Percentiles rank a stretch among this genome's conserved stretches.
Conservation (phyloP, 2,329 filamentous ascomycete species). For the Trichoderma sp. region DNA sequence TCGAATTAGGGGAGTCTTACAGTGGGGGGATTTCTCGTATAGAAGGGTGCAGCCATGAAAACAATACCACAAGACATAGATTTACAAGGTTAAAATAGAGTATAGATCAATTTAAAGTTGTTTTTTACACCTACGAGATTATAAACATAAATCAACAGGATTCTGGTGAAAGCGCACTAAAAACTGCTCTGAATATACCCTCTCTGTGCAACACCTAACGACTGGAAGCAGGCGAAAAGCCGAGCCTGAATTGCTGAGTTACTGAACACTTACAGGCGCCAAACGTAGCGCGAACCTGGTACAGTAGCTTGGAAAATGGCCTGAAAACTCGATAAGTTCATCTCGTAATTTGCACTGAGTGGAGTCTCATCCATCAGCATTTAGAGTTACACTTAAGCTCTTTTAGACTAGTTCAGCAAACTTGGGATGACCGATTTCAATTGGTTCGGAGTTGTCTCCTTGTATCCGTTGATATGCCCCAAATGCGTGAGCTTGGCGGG, state of each 20-base stretch:
- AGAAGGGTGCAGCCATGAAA: background rate
- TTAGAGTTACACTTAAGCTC: background rate
- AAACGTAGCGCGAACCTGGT: background rate
- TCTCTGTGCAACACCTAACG: background rate
- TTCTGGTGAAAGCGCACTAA: background rate
- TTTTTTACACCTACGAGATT: background rate
- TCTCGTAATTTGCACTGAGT: background rate
- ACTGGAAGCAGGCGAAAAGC: background rate
- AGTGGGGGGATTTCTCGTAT: background rate
- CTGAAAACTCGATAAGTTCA: background rate
- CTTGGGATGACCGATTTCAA: background rate
- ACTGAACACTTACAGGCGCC: background rate
- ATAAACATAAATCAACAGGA: background rate
- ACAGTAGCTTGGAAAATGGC: background rate
- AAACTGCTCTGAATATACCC: background rate
- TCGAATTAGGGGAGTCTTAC: background rate
- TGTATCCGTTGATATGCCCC: background rate
- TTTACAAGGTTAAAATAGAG: background rate
- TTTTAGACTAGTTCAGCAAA: background rate
- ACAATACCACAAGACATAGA: background rate
- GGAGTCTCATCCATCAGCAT: background rate
- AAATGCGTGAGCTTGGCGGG: background rate
- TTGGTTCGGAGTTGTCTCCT: background rate
- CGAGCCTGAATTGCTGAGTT: background rate
- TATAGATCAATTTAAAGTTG: background rate